A percentile compares a stretch with the other conserved stretches of the same genome.
These are phyloP conservation scores for Ceratocystis colombiana DNA, from an alignment of 2,329 filamentous ascomycete genomes.

Conservation along the genomic window DNA sequence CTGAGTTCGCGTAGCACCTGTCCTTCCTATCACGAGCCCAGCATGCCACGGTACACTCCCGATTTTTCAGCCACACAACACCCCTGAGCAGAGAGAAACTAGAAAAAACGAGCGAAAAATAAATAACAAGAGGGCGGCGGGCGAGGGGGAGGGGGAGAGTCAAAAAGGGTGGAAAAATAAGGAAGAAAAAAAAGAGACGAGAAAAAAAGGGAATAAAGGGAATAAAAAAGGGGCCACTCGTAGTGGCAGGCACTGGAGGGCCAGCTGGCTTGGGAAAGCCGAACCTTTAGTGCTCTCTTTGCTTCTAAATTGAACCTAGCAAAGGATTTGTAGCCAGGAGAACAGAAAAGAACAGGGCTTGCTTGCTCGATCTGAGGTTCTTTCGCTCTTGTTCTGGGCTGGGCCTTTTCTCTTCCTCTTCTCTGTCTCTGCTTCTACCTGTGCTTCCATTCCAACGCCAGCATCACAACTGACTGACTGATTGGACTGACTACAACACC, in stretches of 20 bases:
- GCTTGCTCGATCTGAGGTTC: not conserved
- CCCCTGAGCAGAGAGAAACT: not conserved
- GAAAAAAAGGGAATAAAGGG: constrained; percentile 5
- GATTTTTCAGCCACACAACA: constrained; percentile 11
- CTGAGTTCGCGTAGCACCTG: too few relatives aligned
- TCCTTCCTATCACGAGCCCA: too few relatives aligned
- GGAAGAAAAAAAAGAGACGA: not conserved
- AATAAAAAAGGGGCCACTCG: constrained; percentile 5
- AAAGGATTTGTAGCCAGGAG: not conserved
- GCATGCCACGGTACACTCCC: not conserved
- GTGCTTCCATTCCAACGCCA: not conserved
- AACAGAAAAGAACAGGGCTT: not conserved
- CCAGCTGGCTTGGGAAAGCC: constrained; percentile 9
- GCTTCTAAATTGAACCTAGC: constrained; percentile 11
- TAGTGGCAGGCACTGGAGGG: not conserved
- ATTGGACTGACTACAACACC: not conserved
- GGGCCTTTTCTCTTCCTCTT: constrained; percentile 12
- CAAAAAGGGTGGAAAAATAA: not conserved
- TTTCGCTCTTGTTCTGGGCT: constrained; percentile 4
- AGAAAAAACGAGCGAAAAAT: not conserved
- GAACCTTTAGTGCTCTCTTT: constrained; percentile 6
- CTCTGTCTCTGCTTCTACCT: constrained; percentile 2
- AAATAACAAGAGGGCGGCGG: too few relatives aligned
- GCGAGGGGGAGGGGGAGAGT: too few relatives aligned
- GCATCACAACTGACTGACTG: not conserved